Conservation (phyloP, 371 early-diverging fungal genomes). For the Smittium mucronatum region DNA sequence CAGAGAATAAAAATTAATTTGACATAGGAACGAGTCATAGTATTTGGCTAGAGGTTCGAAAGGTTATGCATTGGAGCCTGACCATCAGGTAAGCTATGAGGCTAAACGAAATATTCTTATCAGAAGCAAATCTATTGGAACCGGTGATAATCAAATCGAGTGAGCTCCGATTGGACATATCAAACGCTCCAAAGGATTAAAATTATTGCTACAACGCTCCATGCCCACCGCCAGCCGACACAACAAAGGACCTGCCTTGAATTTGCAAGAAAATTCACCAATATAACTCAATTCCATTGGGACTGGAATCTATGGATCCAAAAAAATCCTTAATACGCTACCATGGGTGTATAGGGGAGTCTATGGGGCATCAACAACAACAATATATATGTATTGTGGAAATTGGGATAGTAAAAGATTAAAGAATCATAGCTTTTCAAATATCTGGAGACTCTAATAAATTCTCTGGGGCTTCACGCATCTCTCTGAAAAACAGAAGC, state of each 20-base stretch:
- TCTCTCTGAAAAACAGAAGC: not conserved
- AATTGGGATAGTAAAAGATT: not conserved
- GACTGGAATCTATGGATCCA: not conserved
- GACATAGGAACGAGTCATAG: not conserved
- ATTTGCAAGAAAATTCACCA: not conserved
- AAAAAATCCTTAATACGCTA: not conserved
- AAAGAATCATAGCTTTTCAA: not conserved
- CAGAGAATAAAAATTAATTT: not conserved
- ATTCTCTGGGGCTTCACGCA: not conserved
- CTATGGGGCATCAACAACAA: not conserved
- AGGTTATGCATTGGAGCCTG: not conserved
- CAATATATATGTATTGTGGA: not conserved
- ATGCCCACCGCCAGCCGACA: not conserved
- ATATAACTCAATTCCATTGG: not conserved
- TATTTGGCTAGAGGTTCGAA: not conserved
- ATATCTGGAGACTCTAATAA: not conserved
- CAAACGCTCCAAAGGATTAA: not conserved
- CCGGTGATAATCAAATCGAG: not conserved
- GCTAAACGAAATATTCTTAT: not conserved
- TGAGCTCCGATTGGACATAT: not conserved
- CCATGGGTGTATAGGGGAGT: not conserved
- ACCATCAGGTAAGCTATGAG: not conserved
- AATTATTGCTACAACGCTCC: not conserved
- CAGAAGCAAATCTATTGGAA: not conserved
- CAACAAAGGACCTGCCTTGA: not conserved